These are phyloP conservation scores for Populus simonii DNA, from an alignment of 345 rosid genomes.

Conservation along the genomic window DNA sequence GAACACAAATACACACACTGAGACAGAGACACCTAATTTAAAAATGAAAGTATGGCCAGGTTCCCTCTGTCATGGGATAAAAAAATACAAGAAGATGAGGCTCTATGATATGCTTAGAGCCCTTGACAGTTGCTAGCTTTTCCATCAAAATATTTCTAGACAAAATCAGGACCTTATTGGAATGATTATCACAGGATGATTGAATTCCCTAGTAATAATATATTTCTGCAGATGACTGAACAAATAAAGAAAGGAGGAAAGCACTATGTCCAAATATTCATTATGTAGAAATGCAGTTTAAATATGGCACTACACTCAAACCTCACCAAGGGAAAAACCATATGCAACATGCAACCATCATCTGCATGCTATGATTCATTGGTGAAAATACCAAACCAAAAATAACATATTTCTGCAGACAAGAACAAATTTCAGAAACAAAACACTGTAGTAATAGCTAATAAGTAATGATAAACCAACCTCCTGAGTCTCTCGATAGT, in stretches of 20 bases:
- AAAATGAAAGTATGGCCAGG: background rate
- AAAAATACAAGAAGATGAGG: background rate
- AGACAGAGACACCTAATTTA: background rate
- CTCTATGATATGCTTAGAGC: background rate
- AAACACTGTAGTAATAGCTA: constrained; percentile 10
- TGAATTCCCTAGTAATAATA: background rate
- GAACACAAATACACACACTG: background rate
- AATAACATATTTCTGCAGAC: background rate
- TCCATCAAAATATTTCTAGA: background rate
- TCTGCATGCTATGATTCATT: background rate
- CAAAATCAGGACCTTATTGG: background rate
- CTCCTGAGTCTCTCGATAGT: constrained; percentile 97
- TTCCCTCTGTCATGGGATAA: background rate
- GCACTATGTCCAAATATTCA: background rate
- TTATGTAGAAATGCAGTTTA: background rate
- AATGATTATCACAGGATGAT: background rate
- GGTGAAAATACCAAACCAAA: background rate
- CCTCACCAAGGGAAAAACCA: background rate
- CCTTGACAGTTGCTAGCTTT: background rate
- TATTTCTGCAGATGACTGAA: background rate
- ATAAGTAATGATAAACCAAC: constrained; percentile 40
- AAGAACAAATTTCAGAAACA: background rate
- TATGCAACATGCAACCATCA: background rate
- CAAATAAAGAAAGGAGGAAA: background rate
- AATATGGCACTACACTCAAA: background rate